These are phyloP conservation scores for Mentha longifolia DNA, from an alignment of 257 asterid species.

Conservation along the genomic window DNA sequence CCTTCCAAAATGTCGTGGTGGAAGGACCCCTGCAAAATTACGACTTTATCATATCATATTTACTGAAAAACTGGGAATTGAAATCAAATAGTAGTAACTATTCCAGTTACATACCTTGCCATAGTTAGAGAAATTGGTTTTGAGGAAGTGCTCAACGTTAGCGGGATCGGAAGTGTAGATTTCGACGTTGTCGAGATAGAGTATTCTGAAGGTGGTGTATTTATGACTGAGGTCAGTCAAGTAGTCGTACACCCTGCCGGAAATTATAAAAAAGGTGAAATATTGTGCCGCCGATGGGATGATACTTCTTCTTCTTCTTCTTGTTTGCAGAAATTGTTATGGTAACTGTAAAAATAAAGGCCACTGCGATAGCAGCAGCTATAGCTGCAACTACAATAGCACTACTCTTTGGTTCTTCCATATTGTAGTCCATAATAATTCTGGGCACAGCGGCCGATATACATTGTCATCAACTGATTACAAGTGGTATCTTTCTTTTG, in stretches of 20 bases:
- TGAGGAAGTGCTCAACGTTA: constrained; percentile 64
- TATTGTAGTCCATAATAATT: background rate
- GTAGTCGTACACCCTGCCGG: constrained; percentile 47
- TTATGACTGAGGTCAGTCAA: constrained; percentile 48
- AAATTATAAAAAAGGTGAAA: constrained; percentile 49
- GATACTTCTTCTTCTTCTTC: no score
- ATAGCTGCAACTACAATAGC: constrained; percentile 31
- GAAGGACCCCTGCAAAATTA: constrained; percentile 50
- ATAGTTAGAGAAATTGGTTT: constrained; percentile 60
- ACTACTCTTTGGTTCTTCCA: background rate
- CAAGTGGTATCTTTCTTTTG: no score
- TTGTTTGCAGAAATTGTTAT: constrained; percentile 1
- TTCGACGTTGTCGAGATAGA: constrained; percentile 44
- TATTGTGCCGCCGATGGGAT: constrained; percentile 58
- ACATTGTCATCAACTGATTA: no score
- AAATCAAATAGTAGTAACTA: no score
- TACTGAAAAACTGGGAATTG: no score
- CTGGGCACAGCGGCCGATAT: background rate
- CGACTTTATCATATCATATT: no score
- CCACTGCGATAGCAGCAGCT: constrained; percentile 34
- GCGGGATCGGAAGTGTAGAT: constrained; percentile 70
- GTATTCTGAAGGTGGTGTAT: constrained; percentile 53
- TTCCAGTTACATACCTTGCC: constrained; percentile 52
- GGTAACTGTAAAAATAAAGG: constrained; percentile 26
- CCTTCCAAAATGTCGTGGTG: constrained; percentile 57